Evolutionary conservation across 1,284 basidiomycete genomes (phyloP).

Genomic region (Tilletia caries): DNA sequence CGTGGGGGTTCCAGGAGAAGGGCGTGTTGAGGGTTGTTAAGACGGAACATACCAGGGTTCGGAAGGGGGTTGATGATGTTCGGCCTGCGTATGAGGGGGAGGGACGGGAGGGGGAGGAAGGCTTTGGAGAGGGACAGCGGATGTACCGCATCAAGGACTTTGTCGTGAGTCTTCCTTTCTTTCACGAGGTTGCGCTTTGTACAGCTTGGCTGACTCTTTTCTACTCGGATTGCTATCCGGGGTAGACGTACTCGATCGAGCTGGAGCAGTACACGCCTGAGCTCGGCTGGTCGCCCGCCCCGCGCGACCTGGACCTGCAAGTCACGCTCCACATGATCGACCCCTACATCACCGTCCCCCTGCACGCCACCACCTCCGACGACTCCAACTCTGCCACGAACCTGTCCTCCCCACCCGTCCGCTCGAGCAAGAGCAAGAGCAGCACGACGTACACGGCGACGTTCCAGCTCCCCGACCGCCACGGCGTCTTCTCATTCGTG

Average conservation of each 20-base stretch:
- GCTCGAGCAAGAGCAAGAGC: conserved; percentile 43
- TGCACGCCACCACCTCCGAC: conserved; percentile 24
- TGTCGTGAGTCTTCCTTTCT: conserved; percentile 61
- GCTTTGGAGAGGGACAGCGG: conserved; percentile 13
- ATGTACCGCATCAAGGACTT: conserved; percentile 83
- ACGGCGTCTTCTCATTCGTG: conserved; percentile 96
- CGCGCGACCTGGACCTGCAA: conserved; percentile 72
- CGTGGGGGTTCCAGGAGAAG: conserved; percentile 88
- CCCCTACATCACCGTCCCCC: conserved; percentile 56
- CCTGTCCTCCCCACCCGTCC: conserved; percentile 46
- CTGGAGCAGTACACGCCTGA: conserved; percentile 66
- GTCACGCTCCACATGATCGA: conserved; percentile 98
- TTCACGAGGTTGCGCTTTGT: background rate
- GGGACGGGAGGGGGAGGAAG: conserved; percentile 54
- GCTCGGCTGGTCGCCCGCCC: conserved; percentile 69
- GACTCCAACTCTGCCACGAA: conserved; percentile 11
- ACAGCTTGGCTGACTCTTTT: background rate
- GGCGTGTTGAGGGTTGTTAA: conserved; percentile 74
- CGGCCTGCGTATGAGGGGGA: conserved; percentile 48
- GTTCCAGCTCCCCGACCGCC: conserved; percentile 86
- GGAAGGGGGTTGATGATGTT: conserved; percentile 54
- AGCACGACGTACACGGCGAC: conserved; percentile 65
- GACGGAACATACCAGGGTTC: conserved; percentile 68
- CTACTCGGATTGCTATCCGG: background rate
- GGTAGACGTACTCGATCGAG: conserved; percentile 69